These are phyloP conservation scores for Amesomyces nigricolor DNA, from an alignment of 2,329 filamentous ascomycete genomes.

Conservation along the genomic window DNA sequence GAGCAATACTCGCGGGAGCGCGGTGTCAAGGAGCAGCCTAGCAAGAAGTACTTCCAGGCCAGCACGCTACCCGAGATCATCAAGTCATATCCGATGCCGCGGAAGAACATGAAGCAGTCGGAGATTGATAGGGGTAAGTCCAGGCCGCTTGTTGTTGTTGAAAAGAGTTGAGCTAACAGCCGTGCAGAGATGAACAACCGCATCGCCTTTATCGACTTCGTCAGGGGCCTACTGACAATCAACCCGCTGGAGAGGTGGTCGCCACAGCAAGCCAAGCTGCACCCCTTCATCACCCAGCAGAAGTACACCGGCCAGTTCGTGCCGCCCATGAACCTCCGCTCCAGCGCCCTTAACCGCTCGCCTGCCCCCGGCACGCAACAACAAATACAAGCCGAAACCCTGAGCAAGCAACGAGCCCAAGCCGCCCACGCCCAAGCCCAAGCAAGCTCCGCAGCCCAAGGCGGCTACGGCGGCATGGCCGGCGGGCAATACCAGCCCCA, in stretches of 20 bases:
- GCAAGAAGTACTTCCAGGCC: conserved; percentile 98
- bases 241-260: conserved; percentile 97
- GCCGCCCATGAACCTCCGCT: conserved; percentile 93
- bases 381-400: conserved; percentile 88
- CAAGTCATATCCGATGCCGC: conserved; percentile 93
- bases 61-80: conserved; percentile 95
- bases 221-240: conserved; percentile 84
- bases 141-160: conserved; percentile 5
- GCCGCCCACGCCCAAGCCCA: conserved; percentile 61
- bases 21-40: conserved; percentile 94
- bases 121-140: conserved; percentile 88
- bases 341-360: conserved; percentile 76
- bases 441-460: conserved; percentile 61
- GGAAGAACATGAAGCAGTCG: conserved; percentile 98
- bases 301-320: conserved; percentile 96
- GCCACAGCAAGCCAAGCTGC: conserved; percentile 91
- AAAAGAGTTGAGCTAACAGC: conserved; percentile 19
- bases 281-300: conserved; percentile 97
- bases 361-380: conserved; percentile 91
- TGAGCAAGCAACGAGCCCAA: conserved; percentile 84
- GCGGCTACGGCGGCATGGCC: conserved; percentile 53
- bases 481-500: conserved; percentile 46
- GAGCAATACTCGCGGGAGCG: conserved; percentile 96
- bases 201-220: conserved; percentile 96
- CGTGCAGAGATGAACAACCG: conserved; percentile 92